These are phyloP conservation scores for Mycosphaerella arachidis DNA, from an alignment of 2,329 filamentous ascomycete species.

Conservation along the genomic window DNA sequence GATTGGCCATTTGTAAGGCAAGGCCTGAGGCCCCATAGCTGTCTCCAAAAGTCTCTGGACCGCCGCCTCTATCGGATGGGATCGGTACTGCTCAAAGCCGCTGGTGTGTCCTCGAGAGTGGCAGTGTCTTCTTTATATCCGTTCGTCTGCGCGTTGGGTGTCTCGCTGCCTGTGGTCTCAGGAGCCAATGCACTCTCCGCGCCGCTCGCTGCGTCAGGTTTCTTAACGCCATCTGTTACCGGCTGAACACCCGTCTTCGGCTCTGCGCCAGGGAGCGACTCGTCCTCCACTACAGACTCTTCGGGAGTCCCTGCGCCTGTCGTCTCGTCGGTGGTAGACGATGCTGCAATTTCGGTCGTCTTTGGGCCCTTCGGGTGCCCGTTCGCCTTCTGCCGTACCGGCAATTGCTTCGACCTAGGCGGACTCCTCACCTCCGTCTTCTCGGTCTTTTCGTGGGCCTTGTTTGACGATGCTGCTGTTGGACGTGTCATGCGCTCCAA, in stretches of 20 bases:
- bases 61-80: background rate
- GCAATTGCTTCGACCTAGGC: constrained; percentile 23
- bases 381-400: constrained; percentile 15
- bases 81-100: background rate
- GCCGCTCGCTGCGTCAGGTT: background rate
- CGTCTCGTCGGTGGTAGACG: constrained; percentile 2
- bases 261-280: background rate
- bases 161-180: constrained; percentile 4
- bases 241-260: background rate
- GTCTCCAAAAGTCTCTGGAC: background rate
- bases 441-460: constrained; percentile 63
- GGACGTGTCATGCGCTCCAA: constrained; percentile 79
- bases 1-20: too few relatives aligned
- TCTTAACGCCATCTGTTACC: background rate
- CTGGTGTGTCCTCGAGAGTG: constrained; percentile 4
- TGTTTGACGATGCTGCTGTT: constrained; percentile 64
- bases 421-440: constrained; percentile 48
- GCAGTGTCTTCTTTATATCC: background rate
- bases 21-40: background rate
- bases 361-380: constrained; percentile 12
- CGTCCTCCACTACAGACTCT: background rate
- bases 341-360: constrained; percentile 3
- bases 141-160: constrained; percentile 3
- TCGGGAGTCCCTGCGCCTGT: background rate
- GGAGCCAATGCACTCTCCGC: background rate